Percentiles rank a stretch among this genome's conserved stretches.
Conservation (phyloP, 2,329 filamentous ascomycete species). For the Dactylonectria macrodidyma region DNA sequence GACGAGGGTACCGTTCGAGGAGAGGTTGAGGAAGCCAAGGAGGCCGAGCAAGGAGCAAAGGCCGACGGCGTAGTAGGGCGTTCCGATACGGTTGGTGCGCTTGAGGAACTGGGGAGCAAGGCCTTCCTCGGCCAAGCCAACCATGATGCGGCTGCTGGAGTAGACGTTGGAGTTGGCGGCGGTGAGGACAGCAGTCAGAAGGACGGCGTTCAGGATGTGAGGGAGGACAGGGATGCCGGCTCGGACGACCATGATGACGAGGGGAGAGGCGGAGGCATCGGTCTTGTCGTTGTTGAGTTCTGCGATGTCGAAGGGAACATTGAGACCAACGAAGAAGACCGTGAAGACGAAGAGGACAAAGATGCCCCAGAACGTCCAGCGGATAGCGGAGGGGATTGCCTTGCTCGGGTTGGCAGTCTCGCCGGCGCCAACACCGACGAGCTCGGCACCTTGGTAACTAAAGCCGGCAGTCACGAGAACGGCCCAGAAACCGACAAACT, state of each 20-base stretch:
- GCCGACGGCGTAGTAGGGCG: constrained; percentile 74
- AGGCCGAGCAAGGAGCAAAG: constrained; percentile 70
- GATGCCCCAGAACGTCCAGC: constrained; percentile 83
- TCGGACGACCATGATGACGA: constrained; percentile 72
- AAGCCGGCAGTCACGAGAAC: constrained; percentile 79
- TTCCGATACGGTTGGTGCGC: constrained; percentile 72
- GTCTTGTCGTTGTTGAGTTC: constrained; percentile 66
- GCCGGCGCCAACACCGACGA: constrained; percentile 84
- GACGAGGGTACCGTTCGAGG: constrained; percentile 69
- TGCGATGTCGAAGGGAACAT: constrained; percentile 75
- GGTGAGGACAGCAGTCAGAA: constrained; percentile 83
- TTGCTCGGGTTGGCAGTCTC: constrained; percentile 81
- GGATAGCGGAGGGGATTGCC: constrained; percentile 80
- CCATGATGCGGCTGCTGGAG: constrained; percentile 77
- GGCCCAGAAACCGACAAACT: constrained; percentile 79
- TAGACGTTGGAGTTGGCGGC: constrained; percentile 86
- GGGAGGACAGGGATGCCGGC: constrained; percentile 76
- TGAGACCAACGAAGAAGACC: constrained; percentile 80
- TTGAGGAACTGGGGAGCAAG: constrained; percentile 74
- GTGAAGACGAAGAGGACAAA: constrained; percentile 76
- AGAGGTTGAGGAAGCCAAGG: constrained; percentile 78
- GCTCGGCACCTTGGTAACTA: constrained; percentile 80
- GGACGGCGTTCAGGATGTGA: constrained; percentile 82
- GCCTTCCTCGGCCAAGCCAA: constrained; percentile 75
- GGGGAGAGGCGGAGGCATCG: constrained; percentile 76